Percentiles rank a stretch among this genome's conserved stretches.
Conservation (phyloP, 202 grass and related monocot genomes). For the Hordeum pubiflorum region DNA sequence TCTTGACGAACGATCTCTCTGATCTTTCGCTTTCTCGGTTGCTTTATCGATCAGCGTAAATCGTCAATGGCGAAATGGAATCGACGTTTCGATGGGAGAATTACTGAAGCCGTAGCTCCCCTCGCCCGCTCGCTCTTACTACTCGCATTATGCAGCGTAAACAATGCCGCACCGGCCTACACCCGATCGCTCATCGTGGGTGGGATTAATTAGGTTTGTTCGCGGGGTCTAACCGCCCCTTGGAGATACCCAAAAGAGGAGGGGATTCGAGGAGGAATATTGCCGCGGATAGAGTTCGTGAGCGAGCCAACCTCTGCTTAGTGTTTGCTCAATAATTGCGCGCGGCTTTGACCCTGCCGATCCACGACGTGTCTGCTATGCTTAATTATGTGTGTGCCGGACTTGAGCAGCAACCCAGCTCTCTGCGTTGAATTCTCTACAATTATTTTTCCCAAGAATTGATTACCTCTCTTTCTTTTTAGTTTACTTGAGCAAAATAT, state of each 20-base stretch:
- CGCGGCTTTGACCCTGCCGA: constrained; percentile 20
- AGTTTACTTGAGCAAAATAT: background rate
- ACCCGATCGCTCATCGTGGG: constrained; percentile 17
- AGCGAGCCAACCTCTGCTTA: background rate
- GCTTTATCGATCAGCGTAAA: background rate
- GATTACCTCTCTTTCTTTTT: background rate
- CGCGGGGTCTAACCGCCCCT: constrained; percentile 28
- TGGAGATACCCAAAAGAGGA: constrained; percentile 39
- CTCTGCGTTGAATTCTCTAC: background rate
- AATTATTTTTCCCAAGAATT: background rate
- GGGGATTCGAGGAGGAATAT: constrained; percentile 3
- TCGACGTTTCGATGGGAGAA: background rate
- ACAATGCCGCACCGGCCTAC: background rate
- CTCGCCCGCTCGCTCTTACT: background rate
- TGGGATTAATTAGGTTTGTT: background rate
- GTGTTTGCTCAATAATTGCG: constrained; percentile 38
- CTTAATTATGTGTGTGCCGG: background rate
- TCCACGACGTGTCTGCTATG: background rate
- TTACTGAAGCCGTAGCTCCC: background rate
- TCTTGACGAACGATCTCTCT: background rate
- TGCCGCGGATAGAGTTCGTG: constrained; percentile 34
- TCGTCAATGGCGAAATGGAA: background rate
- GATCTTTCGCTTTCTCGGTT: background rate
- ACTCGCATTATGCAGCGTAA: constrained; percentile 29
- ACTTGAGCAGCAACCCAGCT: background rate